Evolutionary conservation across 257 asterid genomes (phyloP).

Genomic region (Echium plantagineum): DNA sequence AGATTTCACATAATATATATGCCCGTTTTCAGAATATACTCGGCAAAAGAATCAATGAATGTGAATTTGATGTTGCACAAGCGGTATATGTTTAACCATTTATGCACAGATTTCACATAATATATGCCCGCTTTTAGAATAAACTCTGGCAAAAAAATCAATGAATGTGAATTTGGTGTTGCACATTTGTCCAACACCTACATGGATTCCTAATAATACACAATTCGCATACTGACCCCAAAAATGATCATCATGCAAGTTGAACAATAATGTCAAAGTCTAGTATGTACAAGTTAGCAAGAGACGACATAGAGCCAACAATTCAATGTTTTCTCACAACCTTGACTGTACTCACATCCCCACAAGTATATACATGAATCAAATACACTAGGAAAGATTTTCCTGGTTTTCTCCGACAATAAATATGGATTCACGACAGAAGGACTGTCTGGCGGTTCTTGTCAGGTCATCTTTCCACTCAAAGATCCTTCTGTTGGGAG

Average conservation of each 20-base stretch:
- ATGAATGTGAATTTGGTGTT: no score
- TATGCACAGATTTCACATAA: no score
- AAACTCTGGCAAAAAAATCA: no score
- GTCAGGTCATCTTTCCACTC: constrained; percentile 11
- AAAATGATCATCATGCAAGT: constrained; percentile 6
- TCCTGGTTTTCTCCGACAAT: constrained; percentile 20
- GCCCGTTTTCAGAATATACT: no score
- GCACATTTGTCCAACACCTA: no score
- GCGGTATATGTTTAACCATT: no score
- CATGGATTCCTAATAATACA: background rate
- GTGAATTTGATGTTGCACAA: no score
- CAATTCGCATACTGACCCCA: constrained; percentile 1
- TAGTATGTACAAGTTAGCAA: constrained; percentile 42
- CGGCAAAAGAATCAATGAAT: no score
- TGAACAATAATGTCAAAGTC: constrained; percentile 10
- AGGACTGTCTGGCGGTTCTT: constrained; percentile 10
- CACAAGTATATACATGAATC: constrained; percentile 51
- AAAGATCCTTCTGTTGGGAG: constrained; percentile 20
- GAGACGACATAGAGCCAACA: constrained; percentile 29
- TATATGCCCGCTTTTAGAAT: no score
- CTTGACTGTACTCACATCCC: constrained; percentile 28
- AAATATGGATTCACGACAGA: constrained; percentile 22
- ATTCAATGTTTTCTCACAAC: constrained; percentile 13
- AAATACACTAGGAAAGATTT: constrained; percentile 30
- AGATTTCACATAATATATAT: no score